Conservation (phyloP, 2,329 filamentous ascomycete genomes). For the Alternaria gansuensis region DNA sequence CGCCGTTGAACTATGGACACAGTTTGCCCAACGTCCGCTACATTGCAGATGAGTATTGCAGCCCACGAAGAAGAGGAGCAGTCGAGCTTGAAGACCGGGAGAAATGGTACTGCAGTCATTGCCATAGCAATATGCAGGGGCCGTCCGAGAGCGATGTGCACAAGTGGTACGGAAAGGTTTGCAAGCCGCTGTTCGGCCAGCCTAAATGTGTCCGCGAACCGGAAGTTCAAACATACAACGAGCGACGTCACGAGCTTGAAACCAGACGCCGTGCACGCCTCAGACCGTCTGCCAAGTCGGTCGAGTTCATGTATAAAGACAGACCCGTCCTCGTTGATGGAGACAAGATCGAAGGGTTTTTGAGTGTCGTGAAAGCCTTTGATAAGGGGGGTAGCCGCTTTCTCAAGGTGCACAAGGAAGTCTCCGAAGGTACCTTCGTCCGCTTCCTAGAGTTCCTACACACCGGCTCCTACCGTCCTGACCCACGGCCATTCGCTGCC, state of each 20-base stretch:
- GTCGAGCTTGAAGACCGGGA: conserved; percentile 17
- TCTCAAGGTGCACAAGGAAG: conserved; percentile 45
- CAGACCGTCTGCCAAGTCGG: conserved; percentile 44
- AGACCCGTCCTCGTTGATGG: conserved; percentile 46
- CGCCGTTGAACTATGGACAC: conserved; percentile 48
- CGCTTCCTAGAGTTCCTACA: conserved; percentile 48
- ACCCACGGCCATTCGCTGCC: conserved; percentile 18
- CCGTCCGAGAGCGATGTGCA: conserved; percentile 39
- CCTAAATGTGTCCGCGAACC: conserved; percentile 26
- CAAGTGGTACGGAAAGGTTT: conserved; percentile 46
- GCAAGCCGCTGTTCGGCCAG: conserved; percentile 41
- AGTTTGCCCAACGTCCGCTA: conserved; percentile 9
- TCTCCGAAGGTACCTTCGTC: conserved; percentile 41
- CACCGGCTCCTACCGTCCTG: conserved; percentile 37
- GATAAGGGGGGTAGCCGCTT: conserved; percentile 37
- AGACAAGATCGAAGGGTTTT: conserved; percentile 40
- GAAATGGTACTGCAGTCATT: conserved; percentile 39
- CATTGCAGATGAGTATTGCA: conserved; percentile 27
- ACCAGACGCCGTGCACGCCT: conserved; percentile 40
- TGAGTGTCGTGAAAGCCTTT: conserved; percentile 44
- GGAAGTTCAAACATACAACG: conserved; percentile 45
- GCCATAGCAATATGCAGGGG: conserved; percentile 29
- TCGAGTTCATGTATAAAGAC: conserved; percentile 52
- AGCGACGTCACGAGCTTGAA: conserved; percentile 39
- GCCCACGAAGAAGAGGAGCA: conserved; percentile 1